A percentile compares a stretch with the other conserved stretches of the same genome.
Evolutionary conservation across 2,329 filamentous ascomycete genomes (phyloP).

Genomic region (Paecilomyces sp.): DNA sequence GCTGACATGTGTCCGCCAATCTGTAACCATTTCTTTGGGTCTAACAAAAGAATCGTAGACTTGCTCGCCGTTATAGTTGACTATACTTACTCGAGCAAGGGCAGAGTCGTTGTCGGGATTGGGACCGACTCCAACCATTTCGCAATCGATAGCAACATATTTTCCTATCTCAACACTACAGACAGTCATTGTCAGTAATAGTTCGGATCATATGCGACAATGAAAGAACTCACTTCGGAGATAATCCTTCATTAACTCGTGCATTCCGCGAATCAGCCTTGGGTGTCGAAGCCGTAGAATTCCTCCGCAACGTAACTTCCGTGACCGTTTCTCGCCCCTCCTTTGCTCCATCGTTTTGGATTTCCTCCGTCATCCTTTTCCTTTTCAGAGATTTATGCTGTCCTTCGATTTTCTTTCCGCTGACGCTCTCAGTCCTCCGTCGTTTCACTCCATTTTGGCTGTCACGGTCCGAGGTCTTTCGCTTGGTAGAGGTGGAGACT

Average conservation of each 20-base stretch:
- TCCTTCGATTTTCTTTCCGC: slow-evolving; percentile 16
- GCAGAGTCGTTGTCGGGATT: slow-evolving; percentile 61
- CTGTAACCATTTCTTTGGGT: slow-evolving; percentile 69
- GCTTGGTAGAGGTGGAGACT: slow-evolving; percentile 18
- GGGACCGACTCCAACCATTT: slow-evolving; percentile 83
- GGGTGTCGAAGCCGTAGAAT: slow-evolving; percentile 52
- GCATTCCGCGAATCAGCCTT: slow-evolving; percentile 37
- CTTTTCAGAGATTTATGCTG: slow-evolving; percentile 14
- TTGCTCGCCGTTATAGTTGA: slow-evolving; percentile 89
- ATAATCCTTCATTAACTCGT: slow-evolving; percentile 58
- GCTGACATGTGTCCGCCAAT: slow-evolving; percentile 84
- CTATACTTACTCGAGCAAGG: slow-evolving; percentile 79
- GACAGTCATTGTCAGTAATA: slow-evolving; percentile 7
- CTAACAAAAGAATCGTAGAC: slow-evolving; percentile 91
- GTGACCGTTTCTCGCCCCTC: slow-evolving; percentile 54
- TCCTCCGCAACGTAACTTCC: slow-evolving; percentile 54
- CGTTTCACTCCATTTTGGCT: slow-evolving; percentile 27
- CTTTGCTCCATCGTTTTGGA: slow-evolving; percentile 31
- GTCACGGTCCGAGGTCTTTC: slow-evolving; percentile 26
- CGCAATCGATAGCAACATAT: slow-evolving; percentile 90
- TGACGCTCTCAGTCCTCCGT: slow-evolving; percentile 16
- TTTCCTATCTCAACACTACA: slow-evolving; percentile 66
- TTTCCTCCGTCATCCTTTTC: slow-evolving; percentile 25
- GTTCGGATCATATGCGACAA: not conserved
- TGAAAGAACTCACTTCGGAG: slow-evolving; percentile 29